A percentile compares a stretch with the other conserved stretches of the same genome.
phyloP scores from a whole-genome alignment of 2,329 filamentous ascomycete species.

The Diplodia seriata region DNA sequence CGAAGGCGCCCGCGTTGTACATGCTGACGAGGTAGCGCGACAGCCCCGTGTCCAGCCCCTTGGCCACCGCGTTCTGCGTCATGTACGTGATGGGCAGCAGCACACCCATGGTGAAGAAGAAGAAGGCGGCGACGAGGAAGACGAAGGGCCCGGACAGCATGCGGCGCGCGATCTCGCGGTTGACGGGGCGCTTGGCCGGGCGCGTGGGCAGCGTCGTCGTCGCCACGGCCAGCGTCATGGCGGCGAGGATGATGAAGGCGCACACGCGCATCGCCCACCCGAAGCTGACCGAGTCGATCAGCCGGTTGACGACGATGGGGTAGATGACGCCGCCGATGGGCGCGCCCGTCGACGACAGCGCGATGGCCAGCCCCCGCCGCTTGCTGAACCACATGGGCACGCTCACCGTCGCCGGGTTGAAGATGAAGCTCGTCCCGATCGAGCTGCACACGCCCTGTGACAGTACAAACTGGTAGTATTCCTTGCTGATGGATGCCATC shows the following conservation, averaged over 20 bases:
- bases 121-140: slow-evolving; percentile 43
- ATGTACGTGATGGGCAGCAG: slow-evolving; percentile 63
- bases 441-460: slow-evolving; percentile 61
- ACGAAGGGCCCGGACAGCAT: slow-evolving; percentile 40
- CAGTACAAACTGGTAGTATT: slow-evolving; percentile 63
- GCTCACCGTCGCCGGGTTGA: slow-evolving; percentile 54
- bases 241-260: slow-evolving; percentile 66
- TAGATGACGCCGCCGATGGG: slow-evolving; percentile 64
- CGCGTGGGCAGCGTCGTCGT: slow-evolving; percentile 41
- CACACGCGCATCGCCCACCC: slow-evolving; percentile 64
- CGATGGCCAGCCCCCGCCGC: neutral
- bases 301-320: slow-evolving; percentile 58
- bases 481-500: slow-evolving; percentile 64
- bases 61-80: slow-evolving; percentile 48
- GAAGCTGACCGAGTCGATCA: slow-evolving; percentile 53
- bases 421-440: slow-evolving; percentile 58
- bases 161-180: slow-evolving; percentile 38
- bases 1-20: slow-evolving; percentile 58
- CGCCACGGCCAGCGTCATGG: slow-evolving; percentile 60
- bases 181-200: slow-evolving; percentile 34
- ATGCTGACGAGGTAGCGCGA: slow-evolving; percentile 59
- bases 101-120: slow-evolving; percentile 66
- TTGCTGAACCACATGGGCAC: slow-evolving; percentile 55
- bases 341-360: slow-evolving; percentile 48
- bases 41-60: slow-evolving; percentile 54